A percentile compares a stretch with the other conserved stretches of the same genome.
These are phyloP conservation scores for Termitomyces sp. DNA, from an alignment of 768 basidiomycete genomes.

Conservation along the genomic window DNA sequence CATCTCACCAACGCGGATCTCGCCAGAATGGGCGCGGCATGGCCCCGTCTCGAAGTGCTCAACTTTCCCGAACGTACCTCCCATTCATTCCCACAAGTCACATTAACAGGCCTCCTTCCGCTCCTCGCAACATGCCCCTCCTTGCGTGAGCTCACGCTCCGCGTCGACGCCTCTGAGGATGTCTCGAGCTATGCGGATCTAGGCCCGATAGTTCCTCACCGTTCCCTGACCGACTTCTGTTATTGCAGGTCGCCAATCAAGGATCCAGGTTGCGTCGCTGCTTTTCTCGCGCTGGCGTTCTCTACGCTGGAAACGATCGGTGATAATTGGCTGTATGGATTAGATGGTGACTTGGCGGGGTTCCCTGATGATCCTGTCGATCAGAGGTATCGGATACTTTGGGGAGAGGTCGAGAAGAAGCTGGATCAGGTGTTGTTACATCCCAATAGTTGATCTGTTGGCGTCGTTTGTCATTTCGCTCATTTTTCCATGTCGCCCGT, in stretches of 20 bases:
- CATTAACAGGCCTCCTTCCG: conserved; percentile 5
- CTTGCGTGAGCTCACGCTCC: conserved; percentile 8
- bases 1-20: conserved; percentile 4
- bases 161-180: conserved; percentile 8
- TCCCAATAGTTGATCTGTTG: background rate
- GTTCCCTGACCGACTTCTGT: conserved; percentile 3
- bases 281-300: background rate
- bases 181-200: conserved; percentile 4
- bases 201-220: conserved; percentile 5
- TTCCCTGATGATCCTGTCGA: conserved; percentile 8
- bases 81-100: background rate
- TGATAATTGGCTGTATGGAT: conserved; percentile 6
- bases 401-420: conserved; percentile 5
- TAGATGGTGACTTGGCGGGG: background rate
- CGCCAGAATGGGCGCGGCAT: conserved; percentile 4
- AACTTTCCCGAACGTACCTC: conserved; percentile 6
- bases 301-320: conserved; percentile 1
- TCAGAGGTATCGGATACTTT: conserved; percentile 1
- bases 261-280: conserved; percentile 1
- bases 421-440: conserved; percentile 4
- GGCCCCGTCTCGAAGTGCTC: conserved; percentile 8
- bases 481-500: background rate
- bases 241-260: conserved; percentile 10
- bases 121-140: conserved; percentile 2
- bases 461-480: background rate